Base-by-base conservation (phyloP, 805 yeast genomes). In the Zygotorulaspora chibaensis region DNA sequence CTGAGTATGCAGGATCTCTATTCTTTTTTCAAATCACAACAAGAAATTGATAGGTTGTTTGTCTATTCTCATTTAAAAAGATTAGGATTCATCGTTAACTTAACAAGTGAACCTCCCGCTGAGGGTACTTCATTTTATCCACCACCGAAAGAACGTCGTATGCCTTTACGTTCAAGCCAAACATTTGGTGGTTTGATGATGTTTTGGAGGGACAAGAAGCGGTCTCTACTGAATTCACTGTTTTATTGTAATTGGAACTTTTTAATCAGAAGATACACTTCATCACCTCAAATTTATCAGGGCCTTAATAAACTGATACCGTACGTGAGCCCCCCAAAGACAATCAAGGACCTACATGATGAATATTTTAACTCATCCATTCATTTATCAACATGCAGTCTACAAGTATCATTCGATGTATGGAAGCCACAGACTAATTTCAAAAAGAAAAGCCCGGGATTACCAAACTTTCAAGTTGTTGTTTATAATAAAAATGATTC, bases 351-450 rank as follows among this genome's bases (percentile, higher is more conserved):
- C 9, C 31, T 48, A 20, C 31, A 30, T 7, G 23, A 20, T 8
- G 29, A 35, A 13, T 35, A 40, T 20, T 8, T 16, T 1, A 7
- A 16, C 6, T 4, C 15, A 18, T 33, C 12, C 27, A 23, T 17
- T 25, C 9, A 10, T 3, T 29, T 10, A 3, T 17, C 18, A 40
- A 51, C 52, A 0, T 43, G 45, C 10, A 44, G 42, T 2, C 65
- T 61, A 31, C 45, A 59, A 4, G 66, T 84, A 2, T 69, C 77
- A 0, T 89, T 72, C 55, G 73, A 84, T 56, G 85, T 87, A 2
- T 90, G 96, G 96, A 88, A 86, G 61, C 97, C 98, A 1, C 69
- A 74, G 2, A 74, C 85, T 0, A 65, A 70, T 2, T 90, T 85
- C 68, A 81, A 81, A 47, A 88, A 88, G 55, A 80, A 79, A 28